These are phyloP conservation scores for Oryza nivara DNA, from an alignment of 176 grass and related monocot species.

Conservation along the genomic window DNA sequence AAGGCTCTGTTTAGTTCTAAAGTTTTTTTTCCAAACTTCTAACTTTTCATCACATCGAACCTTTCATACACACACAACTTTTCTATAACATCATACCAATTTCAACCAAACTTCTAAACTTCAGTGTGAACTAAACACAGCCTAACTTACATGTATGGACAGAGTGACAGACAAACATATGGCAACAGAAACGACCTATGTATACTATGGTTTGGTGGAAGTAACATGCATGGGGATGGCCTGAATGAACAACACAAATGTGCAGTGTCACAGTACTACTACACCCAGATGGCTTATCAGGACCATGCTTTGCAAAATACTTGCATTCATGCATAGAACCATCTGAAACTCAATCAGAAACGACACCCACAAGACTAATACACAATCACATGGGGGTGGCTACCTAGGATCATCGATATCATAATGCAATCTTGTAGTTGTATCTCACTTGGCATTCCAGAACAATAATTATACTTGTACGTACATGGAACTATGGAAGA, in stretches of 20 bases:
- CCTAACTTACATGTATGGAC: background rate
- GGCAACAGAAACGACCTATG: background rate
- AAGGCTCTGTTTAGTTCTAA: too few relatives aligned
- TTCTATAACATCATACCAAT: too few relatives aligned
- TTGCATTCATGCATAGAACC: background rate
- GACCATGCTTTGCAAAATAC: background rate
- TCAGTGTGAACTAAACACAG: too few relatives aligned
- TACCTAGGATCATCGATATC: background rate
- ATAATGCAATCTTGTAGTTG: background rate
- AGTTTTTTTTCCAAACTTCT: too few relatives aligned
- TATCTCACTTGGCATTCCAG: background rate
- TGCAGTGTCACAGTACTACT: background rate
- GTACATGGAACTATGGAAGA: background rate
- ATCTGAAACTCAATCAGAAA: background rate
- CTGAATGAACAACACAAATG: background rate
- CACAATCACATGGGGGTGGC: constrained; percentile 5
- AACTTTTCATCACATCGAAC: too few relatives aligned
- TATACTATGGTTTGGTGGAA: background rate
- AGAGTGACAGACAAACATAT: background rate
- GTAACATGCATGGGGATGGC: background rate
- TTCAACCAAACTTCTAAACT: too few relatives aligned
- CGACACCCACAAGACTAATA: background rate
- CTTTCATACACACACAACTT: too few relatives aligned
- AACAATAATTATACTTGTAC: background rate
- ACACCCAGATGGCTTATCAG: background rate